Percentiles rank a stretch among this genome's conserved stretches.
These are phyloP conservation scores for Serendipita indica DNA, from an alignment of 768 basidiomycete genomes.

Conservation along the genomic window DNA sequence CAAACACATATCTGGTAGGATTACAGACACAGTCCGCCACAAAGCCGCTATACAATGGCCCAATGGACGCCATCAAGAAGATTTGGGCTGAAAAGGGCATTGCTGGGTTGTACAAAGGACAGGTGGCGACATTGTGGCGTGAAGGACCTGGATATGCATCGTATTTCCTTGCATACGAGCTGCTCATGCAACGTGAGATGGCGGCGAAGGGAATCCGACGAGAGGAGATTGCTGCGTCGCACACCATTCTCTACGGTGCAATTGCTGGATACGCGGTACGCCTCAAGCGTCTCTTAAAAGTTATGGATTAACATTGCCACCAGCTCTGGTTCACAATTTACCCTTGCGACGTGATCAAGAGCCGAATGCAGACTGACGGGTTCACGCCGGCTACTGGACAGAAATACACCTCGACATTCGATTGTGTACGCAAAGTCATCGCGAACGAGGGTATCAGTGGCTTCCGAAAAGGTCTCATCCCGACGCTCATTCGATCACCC, in stretches of 20 bases:
- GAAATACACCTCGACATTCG: constrained; percentile 68
- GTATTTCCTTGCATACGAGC: constrained; percentile 90
- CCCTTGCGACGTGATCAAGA: constrained; percentile 93
- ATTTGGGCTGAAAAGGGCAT: constrained; percentile 65
- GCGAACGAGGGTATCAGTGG: constrained; percentile 67
- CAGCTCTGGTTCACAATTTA: constrained; percentile 88
- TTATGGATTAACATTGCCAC: neutral
- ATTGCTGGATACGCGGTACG: constrained; percentile 82
- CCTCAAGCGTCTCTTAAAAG: constrained; percentile 12
- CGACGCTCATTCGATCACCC: constrained; percentile 85
- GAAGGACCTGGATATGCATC: constrained; percentile 71
- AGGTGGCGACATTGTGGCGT: constrained; percentile 71
- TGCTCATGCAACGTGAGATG: constrained; percentile 78
- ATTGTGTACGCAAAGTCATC: constrained; percentile 76
- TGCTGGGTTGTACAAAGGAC: constrained; percentile 83
- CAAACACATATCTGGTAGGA: constrained; percentile 31
- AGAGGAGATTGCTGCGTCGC: constrained; percentile 50
- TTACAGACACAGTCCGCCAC: constrained; percentile 79
- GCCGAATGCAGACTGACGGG: constrained; percentile 89
- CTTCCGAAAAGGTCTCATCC: constrained; percentile 81
- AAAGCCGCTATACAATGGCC: constrained; percentile 66
- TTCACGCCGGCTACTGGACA: constrained; percentile 60
- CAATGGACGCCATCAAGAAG: constrained; percentile 76
- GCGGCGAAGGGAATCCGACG: constrained; percentile 17
- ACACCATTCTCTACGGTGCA: constrained; percentile 77